These are phyloP conservation scores for Canariomyces notabilis DNA, from an alignment of 2,329 filamentous ascomycete species.

Conservation along the genomic window DNA sequence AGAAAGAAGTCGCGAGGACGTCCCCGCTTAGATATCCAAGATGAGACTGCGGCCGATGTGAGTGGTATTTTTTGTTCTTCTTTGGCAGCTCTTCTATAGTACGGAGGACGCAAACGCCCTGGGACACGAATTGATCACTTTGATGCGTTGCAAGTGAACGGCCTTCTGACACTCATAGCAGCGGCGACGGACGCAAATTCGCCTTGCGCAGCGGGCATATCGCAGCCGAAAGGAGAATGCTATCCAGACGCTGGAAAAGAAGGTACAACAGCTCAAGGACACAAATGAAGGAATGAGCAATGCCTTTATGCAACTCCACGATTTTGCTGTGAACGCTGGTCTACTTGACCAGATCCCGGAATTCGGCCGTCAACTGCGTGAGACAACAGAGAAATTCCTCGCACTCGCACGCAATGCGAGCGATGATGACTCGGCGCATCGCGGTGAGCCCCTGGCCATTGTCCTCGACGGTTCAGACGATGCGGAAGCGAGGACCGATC, in stretches of 20 bases:
- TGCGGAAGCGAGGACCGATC: background rate
- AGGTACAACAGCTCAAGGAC: conserved; percentile 63
- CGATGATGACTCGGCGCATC: conserved; percentile 32
- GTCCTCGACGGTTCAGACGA: conserved; percentile 5
- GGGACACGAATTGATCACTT: no score
- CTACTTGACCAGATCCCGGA: conserved; percentile 52
- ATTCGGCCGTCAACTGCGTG: conserved; percentile 52
- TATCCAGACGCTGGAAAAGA: conserved; percentile 66
- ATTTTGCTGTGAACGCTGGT: conserved; percentile 54
- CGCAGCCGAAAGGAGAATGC: conserved; percentile 78
- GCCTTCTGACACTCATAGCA: conserved; percentile 30
- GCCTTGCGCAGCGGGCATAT: conserved; percentile 80
- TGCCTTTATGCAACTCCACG: conserved; percentile 62
- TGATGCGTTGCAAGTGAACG: background rate
- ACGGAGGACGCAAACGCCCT: no score
- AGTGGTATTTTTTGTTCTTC: conserved; percentile 37
- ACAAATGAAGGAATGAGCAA: conserved; percentile 70
- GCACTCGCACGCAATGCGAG: conserved; percentile 45
- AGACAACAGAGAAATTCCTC: conserved; percentile 54
- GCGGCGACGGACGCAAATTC: conserved; percentile 82
- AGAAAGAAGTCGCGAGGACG: conserved; percentile 64
- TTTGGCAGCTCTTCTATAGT: background rate
- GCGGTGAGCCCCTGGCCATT: conserved; percentile 19
- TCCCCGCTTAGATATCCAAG: conserved; percentile 69
- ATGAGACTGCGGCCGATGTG: conserved; percentile 74